phyloP scores from a whole-genome alignment of 2,329 filamentous ascomycete genomes.

The Colletotrichum horii region DNA sequence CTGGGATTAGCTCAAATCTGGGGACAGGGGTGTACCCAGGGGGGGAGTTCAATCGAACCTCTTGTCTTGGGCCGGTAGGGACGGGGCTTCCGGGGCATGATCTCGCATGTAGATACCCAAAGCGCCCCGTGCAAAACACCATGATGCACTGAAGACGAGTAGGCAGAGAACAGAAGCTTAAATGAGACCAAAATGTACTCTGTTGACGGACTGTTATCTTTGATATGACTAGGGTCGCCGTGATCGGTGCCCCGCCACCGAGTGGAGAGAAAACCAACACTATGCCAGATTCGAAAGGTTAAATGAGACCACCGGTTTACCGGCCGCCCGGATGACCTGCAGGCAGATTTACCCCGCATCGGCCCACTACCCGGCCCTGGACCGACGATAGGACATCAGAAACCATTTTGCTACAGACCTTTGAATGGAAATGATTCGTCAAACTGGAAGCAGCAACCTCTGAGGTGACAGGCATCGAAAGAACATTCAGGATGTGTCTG shows the following conservation, averaged over 20 bases:
- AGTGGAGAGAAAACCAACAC: neutral
- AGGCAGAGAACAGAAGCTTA: neutral
- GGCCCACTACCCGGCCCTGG: neutral
- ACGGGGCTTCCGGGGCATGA: neutral
- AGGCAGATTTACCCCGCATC: neutral
- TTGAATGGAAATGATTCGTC: neutral
- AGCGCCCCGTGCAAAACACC: neutral
- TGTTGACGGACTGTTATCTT: neutral
- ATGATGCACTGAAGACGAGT: neutral
- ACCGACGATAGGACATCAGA: neutral
- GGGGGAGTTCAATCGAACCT: neutral
- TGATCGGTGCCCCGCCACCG: neutral
- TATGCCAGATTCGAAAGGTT: slow-evolving; percentile 1
- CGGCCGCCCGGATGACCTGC: neutral
- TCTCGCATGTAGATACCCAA: neutral
- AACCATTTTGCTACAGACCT: neutral
- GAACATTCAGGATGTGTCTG: neutral
- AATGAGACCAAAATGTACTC: neutral
- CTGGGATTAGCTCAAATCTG: neutral
- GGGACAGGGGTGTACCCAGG: neutral
- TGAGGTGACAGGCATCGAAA: neutral
- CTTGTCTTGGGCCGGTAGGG: neutral
- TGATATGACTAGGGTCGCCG: neutral
- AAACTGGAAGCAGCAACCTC: neutral
- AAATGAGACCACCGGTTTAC: neutral